Percentiles rank a stretch among this genome's conserved stretches.
phyloP scores from a whole-genome alignment of 495 filamentous ascomycete genomes.

The Articulospora tetracladia region DNA sequence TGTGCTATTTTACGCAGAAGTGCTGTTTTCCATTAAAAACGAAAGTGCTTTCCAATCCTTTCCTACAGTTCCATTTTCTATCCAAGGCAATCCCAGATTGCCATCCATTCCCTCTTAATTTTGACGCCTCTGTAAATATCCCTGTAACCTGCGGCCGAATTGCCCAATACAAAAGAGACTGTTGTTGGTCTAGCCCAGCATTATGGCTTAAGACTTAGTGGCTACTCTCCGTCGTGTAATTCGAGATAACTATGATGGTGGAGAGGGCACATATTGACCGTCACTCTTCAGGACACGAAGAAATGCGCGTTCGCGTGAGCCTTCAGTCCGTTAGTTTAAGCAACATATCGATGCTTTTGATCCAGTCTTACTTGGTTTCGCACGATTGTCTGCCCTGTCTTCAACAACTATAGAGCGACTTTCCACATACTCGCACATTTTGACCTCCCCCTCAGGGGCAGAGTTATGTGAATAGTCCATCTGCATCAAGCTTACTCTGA shows the following conservation, averaged over 20 bases:
- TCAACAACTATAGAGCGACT: slow-evolving; percentile 22
- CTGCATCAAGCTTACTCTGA: slow-evolving; percentile 21
- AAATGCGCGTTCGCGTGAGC: slow-evolving; percentile 18
- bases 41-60: too few species aligned
- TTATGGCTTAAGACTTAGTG: too few species aligned
- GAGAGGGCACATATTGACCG: slow-evolving; percentile 15
- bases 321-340: slow-evolving; percentile 5
- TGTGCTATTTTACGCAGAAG: too few species aligned
- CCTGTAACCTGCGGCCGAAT: too few species aligned
- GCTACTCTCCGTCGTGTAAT: too few species aligned
- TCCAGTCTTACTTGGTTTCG: slow-evolving; percentile 20
- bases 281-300: slow-evolving; percentile 19
- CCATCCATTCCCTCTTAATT: too few species aligned
- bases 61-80: too few species aligned
- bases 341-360: neutral
- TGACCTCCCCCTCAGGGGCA: slow-evolving; percentile 12
- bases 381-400: neutral
- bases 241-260: neutral
- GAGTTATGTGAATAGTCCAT: slow-evolving; percentile 19
- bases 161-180: too few species aligned
- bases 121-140: too few species aligned
- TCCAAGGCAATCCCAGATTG: too few species aligned
- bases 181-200: too few species aligned
- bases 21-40: too few species aligned
- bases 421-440: slow-evolving; percentile 16